Evolutionary conservation across 2,329 filamentous ascomycete genomes (phyloP), one percentile per base, ranked within the genome.

Genomic region (Fusarium cyanostomum): DNA sequence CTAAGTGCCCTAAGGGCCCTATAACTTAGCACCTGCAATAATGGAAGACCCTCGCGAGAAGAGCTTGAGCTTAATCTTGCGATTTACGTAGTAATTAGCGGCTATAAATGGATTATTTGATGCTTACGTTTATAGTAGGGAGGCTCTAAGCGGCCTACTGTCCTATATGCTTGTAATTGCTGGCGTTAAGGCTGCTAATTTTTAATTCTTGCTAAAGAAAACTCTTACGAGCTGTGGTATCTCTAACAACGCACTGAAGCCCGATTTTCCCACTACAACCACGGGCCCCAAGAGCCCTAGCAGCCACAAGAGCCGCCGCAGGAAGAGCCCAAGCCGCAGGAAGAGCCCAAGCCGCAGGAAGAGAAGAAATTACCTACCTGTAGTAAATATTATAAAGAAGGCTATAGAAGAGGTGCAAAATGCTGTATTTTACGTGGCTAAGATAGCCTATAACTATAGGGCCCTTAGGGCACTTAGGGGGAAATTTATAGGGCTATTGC

Each of bases 241-340:
- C 39, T 43, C 39, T 13, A 43, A 43, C 39, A 43, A 28, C 39
- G 39, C 39, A 43, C 39, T 43, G 26, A 43, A 44, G 41, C 41
- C 41, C 41, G 41, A 44, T 44, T 44, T 44, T 44, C 41, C 41
- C 34, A 37, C 34, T 15, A 37, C 10, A 37, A 37, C 34, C 34
- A 18, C 34, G 34, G 34, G 34, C 34, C 34, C 34, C 34, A 15
- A 39, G 37, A 39, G 35, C 16, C 15, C 15, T 5, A 11, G n/a
- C 12, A 15, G 13, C 15, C 34, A 4, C 15, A 11, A 5, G 12
- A 21, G 16, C 18, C 12, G 37, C 18, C 16, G 10, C 37, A 7
- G 7, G 7, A 9, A 37, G 34, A 37, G 34, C 34, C 34, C n/a
- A n/a, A n/a, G n/a, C n/a, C n/a, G n/a, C n/a, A n/a, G n/a, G n/a